Percentiles rank a stretch among this genome's conserved stretches.
These are phyloP conservation scores for Didymella lethalis DNA, from an alignment of 2,329 filamentous ascomycete species.

Conservation along the genomic window DNA sequence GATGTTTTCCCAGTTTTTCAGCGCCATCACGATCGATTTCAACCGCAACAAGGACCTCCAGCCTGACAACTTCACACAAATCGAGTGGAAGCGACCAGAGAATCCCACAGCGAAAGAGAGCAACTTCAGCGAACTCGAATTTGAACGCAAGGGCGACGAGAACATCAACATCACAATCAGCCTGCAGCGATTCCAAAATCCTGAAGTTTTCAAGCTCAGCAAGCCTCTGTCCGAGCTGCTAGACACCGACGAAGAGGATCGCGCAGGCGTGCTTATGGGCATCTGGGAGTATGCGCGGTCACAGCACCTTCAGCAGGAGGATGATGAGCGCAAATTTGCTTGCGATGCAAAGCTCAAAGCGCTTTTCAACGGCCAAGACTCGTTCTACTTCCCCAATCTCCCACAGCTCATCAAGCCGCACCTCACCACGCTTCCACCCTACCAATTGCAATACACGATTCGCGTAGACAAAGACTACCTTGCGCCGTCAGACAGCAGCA, in stretches of 20 bases:
- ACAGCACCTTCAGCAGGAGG: conserved; percentile 87
- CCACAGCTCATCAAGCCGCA: conserved; percentile 81
- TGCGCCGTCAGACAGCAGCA: conserved; percentile 70
- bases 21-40: conserved; percentile 73
- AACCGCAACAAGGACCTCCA: conserved; percentile 69
- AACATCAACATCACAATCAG: conserved; percentile 92
- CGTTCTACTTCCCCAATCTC: conserved; percentile 85
- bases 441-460: conserved; percentile 90
- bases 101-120: conserved; percentile 68
- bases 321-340: conserved; percentile 90
- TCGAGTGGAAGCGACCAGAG: conserved; percentile 90
- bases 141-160: conserved; percentile 90
- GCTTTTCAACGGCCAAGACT: conserved; percentile 75
- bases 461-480: conserved; percentile 75
- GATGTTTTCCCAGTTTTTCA: conserved; percentile 80
- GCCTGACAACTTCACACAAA: conserved; percentile 64
- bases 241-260: conserved; percentile 85
- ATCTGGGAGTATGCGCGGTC: conserved; percentile 95
- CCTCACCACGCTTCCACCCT: conserved; percentile 78
- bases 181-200: conserved; percentile 81
- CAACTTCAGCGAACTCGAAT: conserved; percentile 90
- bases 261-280: conserved; percentile 86
- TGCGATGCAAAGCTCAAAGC: conserved; percentile 84
- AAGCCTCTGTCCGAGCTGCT: conserved; percentile 82
- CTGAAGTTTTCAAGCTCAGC: conserved; percentile 83